Conservation (phyloP, 495 filamentous ascomycete genomes). For the Hyaloscypha variabilis region DNA sequence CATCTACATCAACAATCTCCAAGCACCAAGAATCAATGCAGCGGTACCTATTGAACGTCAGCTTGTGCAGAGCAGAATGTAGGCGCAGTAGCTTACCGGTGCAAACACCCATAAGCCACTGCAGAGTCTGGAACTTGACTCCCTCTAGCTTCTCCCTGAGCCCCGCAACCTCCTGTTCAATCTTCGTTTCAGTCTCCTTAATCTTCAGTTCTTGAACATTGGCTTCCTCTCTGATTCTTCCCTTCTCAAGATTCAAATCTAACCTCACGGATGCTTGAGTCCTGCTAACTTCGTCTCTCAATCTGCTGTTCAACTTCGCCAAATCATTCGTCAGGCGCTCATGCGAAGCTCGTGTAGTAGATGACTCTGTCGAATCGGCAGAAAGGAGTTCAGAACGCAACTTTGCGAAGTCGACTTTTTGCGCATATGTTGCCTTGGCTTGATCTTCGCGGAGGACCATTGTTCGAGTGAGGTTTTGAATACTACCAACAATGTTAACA, state of each 20-base stretch:
- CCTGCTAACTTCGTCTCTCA: conserved; percentile 91
- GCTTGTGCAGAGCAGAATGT: background rate
- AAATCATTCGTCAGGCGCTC: conserved; percentile 94
- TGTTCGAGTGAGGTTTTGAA: conserved; percentile 95
- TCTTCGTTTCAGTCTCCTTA: conserved; percentile 97
- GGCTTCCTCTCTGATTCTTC: conserved; percentile 93
- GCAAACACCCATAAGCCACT: conserved; percentile 98
- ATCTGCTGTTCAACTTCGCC: conserved; percentile 82
- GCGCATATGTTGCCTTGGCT: conserved; percentile 87
- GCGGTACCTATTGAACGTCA: conserved; percentile 56
- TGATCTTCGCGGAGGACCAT: conserved; percentile 98
- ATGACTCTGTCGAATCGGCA: conserved; percentile 86
- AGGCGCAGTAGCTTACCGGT: conserved; percentile 56
- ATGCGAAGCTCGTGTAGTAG: conserved; percentile 85
- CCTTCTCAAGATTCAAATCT: conserved; percentile 96
- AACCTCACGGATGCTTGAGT: conserved; percentile 90
- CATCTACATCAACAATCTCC: conserved; percentile 75
- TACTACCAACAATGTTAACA: conserved; percentile 49
- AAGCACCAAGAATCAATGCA: conserved; percentile 92
- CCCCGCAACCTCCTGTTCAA: conserved; percentile 96
- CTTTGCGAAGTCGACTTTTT: conserved; percentile 99
- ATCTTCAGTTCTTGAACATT: conserved; percentile 97
- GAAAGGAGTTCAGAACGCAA: conserved; percentile 91
- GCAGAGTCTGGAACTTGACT: conserved; percentile 95
- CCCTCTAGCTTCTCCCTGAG: conserved; percentile 90